Percentiles rank a stretch among this genome's conserved stretches.
Evolutionary conservation across 495 filamentous ascomycete species (phyloP).

Genomic region (Margaritispora aquatica): DNA sequence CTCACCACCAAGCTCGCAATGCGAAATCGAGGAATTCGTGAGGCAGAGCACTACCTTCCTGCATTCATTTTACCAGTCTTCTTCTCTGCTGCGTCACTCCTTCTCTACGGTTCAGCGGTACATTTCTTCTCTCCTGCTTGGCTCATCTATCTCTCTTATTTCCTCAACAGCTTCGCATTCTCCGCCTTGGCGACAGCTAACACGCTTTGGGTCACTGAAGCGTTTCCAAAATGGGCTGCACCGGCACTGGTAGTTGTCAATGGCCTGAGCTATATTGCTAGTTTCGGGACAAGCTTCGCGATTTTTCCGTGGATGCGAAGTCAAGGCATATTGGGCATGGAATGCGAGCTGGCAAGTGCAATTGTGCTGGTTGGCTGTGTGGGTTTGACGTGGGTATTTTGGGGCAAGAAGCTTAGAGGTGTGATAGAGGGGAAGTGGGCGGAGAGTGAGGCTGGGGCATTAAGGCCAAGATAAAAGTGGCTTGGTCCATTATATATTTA

Average conservation of each 20-base stretch:
- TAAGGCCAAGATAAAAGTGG: too few relatives aligned
- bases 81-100: not conserved
- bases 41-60: constrained; percentile 17
- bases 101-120: constrained; percentile 10
- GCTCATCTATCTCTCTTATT: not conserved
- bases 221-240: constrained; percentile 19
- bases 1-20: constrained; percentile 1
- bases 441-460: constrained; percentile 1
- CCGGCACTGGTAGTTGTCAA: constrained; percentile 6
- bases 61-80: constrained; percentile 11
- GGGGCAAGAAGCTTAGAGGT: constrained; percentile 6
- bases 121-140: not conserved
- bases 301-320: constrained; percentile 11
- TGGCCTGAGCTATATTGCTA: constrained; percentile 2
- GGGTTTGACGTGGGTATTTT: constrained; percentile 6
- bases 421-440: constrained; percentile 1
- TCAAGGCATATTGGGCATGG: constrained; percentile 1
- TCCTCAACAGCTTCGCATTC: constrained; percentile 6
- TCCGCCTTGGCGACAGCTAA: not conserved
- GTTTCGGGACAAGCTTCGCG: constrained; percentile 9
- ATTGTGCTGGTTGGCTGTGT: constrained; percentile 7
- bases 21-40: constrained; percentile 6
- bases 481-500: too few relatives aligned
- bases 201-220: constrained; percentile 19
- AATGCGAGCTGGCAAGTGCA: constrained; percentile 6